These are phyloP conservation scores for Vanrija sp. DNA, from an alignment of 1,284 basidiomycete species.

Conservation along the genomic window DNA sequence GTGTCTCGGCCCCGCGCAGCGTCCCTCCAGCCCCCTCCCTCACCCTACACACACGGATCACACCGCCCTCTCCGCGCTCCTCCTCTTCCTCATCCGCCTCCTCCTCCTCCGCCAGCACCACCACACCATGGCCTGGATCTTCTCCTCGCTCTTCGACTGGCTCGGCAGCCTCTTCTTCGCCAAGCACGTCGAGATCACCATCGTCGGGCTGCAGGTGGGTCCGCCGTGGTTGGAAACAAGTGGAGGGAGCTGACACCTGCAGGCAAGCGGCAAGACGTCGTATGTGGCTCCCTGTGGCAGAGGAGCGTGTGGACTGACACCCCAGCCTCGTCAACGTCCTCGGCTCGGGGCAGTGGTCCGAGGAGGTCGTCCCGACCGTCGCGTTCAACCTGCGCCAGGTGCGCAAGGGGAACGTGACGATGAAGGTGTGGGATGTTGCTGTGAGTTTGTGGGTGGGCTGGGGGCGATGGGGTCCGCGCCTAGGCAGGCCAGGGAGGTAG, in stretches of 20 bases:
- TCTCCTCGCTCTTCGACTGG: conserved; percentile 51
- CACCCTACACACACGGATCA: too few relatives aligned
- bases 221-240: too few relatives aligned
- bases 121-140: conserved; percentile 5
- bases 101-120: neutral
- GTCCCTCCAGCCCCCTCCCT: too few relatives aligned
- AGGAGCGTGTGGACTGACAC: conserved; percentile 3
- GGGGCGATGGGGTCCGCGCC: neutral
- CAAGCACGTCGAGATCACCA: conserved; percentile 84
- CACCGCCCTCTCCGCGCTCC: too few relatives aligned
- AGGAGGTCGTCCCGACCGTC: conserved; percentile 90
- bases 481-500: too few relatives aligned
- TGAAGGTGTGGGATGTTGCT: conserved; percentile 95
- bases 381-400: conserved; percentile 72
- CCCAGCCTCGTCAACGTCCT: conserved; percentile 73
- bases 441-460: conserved; percentile 22
- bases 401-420: conserved; percentile 79
- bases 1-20: too few relatives aligned
- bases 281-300: conserved; percentile 34
- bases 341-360: conserved; percentile 84
- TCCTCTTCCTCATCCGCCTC: neutral
- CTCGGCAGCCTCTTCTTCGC: conserved; percentile 68
- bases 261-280: conserved; percentile 92
- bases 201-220: conserved; percentile 83
- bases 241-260: conserved; percentile 2